These are phyloP conservation scores for Kernera saxatilis DNA, from an alignment of 345 rosid genomes.

Conservation along the genomic window DNA sequence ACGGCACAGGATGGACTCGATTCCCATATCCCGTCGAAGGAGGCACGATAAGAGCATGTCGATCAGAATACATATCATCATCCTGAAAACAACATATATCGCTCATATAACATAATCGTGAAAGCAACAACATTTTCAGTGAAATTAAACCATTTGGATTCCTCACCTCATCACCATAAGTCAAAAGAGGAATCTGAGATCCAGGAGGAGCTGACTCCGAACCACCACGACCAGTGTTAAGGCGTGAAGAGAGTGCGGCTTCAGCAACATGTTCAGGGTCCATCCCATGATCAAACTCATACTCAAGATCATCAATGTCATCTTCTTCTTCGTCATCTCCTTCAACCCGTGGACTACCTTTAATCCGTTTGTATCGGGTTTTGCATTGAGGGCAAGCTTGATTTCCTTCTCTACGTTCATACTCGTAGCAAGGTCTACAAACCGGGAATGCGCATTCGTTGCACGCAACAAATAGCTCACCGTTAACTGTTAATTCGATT, in stretches of 20 bases:
- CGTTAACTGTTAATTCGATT: constrained; percentile 61
- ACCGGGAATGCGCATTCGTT: constrained; percentile 99
- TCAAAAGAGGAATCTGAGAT: constrained; percentile 83
- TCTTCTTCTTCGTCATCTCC: constrained; percentile 98
- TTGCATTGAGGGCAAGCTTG: constrained; percentile 98
- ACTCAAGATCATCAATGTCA: constrained; percentile 79
- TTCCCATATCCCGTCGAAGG: constrained; percentile 64
- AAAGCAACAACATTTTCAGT: not conserved
- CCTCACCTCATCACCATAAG: constrained; percentile 82
- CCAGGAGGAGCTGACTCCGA: constrained; percentile 50
- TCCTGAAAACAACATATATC: constrained; percentile 35
- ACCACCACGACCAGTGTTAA: constrained; percentile 53
- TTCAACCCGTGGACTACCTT: constrained; percentile 92
- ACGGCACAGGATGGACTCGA: constrained; percentile 68
- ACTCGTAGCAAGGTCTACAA: constrained; percentile 89
- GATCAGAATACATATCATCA: constrained; percentile 78
- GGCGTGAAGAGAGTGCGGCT: constrained; percentile 49
- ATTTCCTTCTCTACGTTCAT: constrained; percentile 94
- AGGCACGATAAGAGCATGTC: constrained; percentile 86
- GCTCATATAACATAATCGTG: not conserved
- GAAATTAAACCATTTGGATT: not conserved
- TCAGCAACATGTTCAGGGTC: constrained; percentile 59
- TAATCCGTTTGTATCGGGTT: constrained; percentile 80
- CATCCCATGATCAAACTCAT: constrained; percentile 69
- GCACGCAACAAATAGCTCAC: constrained; percentile 92